Evolutionary conservation across 805 yeast species (phyloP), one percentile per base, ranked within the genome.

Genomic region (Teunomyces barrocoloradensis): DNA sequence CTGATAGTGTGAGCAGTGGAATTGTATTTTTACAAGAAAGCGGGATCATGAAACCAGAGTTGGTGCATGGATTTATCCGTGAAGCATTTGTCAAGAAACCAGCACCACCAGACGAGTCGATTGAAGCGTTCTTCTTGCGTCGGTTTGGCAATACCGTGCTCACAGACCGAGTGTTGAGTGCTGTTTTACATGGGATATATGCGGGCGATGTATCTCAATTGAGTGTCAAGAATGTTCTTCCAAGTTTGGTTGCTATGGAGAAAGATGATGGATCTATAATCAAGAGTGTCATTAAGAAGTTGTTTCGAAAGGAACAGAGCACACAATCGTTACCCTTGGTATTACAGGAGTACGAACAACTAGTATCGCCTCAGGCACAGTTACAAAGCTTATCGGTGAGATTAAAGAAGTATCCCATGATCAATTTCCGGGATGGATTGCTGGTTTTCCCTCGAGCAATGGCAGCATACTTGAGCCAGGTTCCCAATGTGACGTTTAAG

Each of bases 131-230:
- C 57, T 61, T 91, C 30, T 59, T 69, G 2, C 71, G 97, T 53
- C 67, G 97, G 50, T 84, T 90, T 60, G 91, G 91, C 2, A 58
- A 53, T 7, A 70, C 72, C 6, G 45, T 70, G 2, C 64, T 85
- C 4, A 70, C 77, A 3, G 69, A 68, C 48, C 83, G 87, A 43
- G 66, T 92, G 11, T 66, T 87, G 17, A 87, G 96, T 64, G 98
- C 96, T 0, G 68, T 90, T 3, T 73, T 86, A 61, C 89, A 90
- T 59, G 99, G 99, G 0, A 82, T 94, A 1, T 92, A 90, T 64
- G 97, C 96, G 1, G 76, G 76, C 1, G 96, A 91, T 63, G 74
- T 82, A 1, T 58, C 74, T 5, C 70, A 78, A 47, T 65, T 92
- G 42, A 87, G 96, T 69, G 81, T 85, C 0, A 67, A 78, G 17